Base-by-base conservation (phyloP, 495 filamentous ascomycete genomes). In the Talaromyces ruber region DNA sequence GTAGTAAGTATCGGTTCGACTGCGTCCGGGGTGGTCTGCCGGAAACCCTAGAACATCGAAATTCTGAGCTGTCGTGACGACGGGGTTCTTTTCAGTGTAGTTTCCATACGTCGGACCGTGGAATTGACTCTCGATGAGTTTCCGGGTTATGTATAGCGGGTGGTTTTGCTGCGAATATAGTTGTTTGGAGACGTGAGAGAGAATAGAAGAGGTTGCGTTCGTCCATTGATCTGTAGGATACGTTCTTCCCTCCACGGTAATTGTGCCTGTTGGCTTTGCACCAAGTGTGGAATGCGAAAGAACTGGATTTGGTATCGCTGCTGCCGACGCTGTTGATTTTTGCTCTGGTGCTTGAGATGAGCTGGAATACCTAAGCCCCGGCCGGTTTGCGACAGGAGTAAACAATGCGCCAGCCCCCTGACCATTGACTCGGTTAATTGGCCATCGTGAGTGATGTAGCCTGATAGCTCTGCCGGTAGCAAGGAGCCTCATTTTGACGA, bases 11-110 rank as follows among this genome's bases (percentile, higher is more conserved):
- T 98, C 94, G 7, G 88, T 90, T 63, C 84, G 84, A 66, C 83
- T 89, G 64, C 94, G 88, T 64, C 94, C 94, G 11, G 92, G 91
- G 70, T 98, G 94, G 72, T 97, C 89, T 51, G 79, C 67, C 1
- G 94, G 89, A 72, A 98, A 98, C 55, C 92, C 79, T 18, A 98
- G 81, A 47, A 93, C 93, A 75, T 98, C 95, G 69, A 98, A 98
- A 72, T 98, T 98, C 70, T 97, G 86, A 24, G 81, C 70, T 3
- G 90, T 89, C 24, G 87, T 83, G n/a, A 98, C 94, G 60, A 97
- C 84, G 9, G 94, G 93, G 65, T 86, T 84, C 68, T 92, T 83
- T 43, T 82, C 75, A 63, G 89, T 90, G 80, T 97, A 84, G 69
- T 87, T 81, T 34, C 84, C 86, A 78, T 84, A 98, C 14, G 77